These are phyloP conservation scores for Nannochloropsis gaditana DNA, from an alignment of 108 stramenopile genomes.

Conservation along the genomic window DNA sequence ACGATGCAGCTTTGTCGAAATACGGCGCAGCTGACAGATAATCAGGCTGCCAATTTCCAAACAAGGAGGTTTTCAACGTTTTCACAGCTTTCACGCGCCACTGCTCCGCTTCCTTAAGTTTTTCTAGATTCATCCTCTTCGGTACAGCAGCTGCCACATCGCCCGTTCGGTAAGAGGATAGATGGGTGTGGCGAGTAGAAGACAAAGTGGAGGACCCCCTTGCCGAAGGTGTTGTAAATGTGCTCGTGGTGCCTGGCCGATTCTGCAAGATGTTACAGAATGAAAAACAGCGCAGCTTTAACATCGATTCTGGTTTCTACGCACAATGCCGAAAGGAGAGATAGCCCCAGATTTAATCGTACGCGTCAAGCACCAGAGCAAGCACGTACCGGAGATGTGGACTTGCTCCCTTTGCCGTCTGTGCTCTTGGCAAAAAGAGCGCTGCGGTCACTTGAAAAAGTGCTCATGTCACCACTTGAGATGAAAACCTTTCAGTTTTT, in stretches of 20 bases:
- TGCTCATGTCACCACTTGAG: neutral
- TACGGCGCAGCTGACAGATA: neutral
- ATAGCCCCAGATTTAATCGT: no score
- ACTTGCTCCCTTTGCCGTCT: neutral
- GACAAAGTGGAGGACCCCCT: neutral
- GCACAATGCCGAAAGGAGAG: no score
- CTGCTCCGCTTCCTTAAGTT: slow-evolving; percentile 5
- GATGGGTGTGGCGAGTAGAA: neutral
- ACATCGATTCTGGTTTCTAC: no score
- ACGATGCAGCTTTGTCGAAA: neutral
- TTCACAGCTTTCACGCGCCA: slow-evolving; percentile 3
- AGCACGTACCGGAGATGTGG: neutral
- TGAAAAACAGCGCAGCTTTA: no score
- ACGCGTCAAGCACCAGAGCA: neutral
- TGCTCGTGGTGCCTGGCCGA: neutral
- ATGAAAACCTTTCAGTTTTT: no score
- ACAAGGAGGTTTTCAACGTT: slow-evolving; percentile 11
- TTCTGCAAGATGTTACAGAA: no score
- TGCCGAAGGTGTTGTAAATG: neutral
- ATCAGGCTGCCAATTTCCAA: slow-evolving; percentile 20
- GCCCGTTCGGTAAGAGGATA: neutral
- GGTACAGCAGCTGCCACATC: neutral
- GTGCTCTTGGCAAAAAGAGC: slow-evolving; percentile 3
- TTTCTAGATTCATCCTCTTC: slow-evolving; percentile 4
- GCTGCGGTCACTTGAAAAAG: neutral